A percentile compares a stretch with the other conserved stretches of the same genome.
These are phyloP conservation scores for Prosopis cineraria DNA, from an alignment of 306 rosid genomes.

Conservation along the genomic window DNA sequence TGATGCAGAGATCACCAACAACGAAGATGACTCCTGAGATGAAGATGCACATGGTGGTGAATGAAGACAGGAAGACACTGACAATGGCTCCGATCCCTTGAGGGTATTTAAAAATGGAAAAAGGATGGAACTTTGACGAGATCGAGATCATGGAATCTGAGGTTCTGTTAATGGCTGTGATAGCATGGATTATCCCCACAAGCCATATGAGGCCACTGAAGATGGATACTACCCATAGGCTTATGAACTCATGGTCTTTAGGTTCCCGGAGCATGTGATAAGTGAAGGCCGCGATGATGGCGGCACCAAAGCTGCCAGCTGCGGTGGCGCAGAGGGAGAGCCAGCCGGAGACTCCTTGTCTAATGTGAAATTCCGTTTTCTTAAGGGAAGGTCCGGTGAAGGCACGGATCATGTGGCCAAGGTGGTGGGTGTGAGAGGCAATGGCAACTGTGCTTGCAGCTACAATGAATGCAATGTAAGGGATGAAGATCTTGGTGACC, in stretches of 20 bases:
- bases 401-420: conserved; percentile 58
- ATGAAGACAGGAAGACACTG: conserved; percentile 58
- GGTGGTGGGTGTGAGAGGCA: conserved; percentile 71
- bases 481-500: conserved; percentile 61
- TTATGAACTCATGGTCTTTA: conserved; percentile 35
- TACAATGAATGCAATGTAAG: conserved; percentile 58
- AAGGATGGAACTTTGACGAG: conserved; percentile 33
- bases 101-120: conserved; percentile 56
- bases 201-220: conserved; percentile 79
- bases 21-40: conserved; percentile 56
- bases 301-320: conserved; percentile 54
- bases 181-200: conserved; percentile 57
- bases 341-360: conserved; percentile 44
- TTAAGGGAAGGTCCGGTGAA: conserved; percentile 26
- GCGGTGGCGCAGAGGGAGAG: conserved; percentile 57
- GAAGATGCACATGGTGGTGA: conserved; percentile 69
- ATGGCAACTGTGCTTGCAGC: conserved; percentile 51
- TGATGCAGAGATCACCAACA: conserved; percentile 67
- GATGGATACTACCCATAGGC: conserved; percentile 79
- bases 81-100: conserved; percentile 57
- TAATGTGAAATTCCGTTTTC: conserved; percentile 25
- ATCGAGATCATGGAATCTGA: conserved; percentile 1
- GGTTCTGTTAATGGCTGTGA: conserved; percentile 42
- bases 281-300: conserved; percentile 57
- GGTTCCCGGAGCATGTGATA: conserved; percentile 68